Evolutionary conservation across 1,139 yeast genomes (phyloP).

Genomic region (Lodderomyces parapsilosis): DNA sequence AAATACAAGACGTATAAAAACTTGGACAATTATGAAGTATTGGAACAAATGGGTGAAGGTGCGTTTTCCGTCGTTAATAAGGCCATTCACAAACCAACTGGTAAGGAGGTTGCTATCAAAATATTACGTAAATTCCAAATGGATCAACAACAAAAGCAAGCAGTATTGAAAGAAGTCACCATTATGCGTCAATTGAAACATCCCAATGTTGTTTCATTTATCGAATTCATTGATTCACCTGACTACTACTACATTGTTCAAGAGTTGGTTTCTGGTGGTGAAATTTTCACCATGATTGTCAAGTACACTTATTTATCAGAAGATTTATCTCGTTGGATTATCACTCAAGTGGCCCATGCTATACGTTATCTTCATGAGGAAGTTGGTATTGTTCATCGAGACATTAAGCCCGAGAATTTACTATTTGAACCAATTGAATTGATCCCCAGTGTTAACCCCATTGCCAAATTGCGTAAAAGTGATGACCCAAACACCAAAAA

Average conservation of each 20-base stretch:
- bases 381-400: conserved; percentile 57
- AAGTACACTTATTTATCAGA: conserved; percentile 57
- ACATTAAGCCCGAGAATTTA: conserved; percentile 56
- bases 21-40: conserved; percentile 49
- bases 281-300: conserved; percentile 55
- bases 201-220: conserved; percentile 47
- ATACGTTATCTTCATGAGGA: conserved; percentile 54
- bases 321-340: conserved; percentile 52
- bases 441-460: conserved; percentile 37
- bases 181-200: conserved; percentile 56
- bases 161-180: conserved; percentile 57
- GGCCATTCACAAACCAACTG: conserved; percentile 48
- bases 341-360: conserved; percentile 49
- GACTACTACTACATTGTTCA: conserved; percentile 53
- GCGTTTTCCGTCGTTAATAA: conserved; percentile 88
- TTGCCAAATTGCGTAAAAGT: conserved; percentile 38
- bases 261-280: conserved; percentile 56
- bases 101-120: conserved; percentile 68
- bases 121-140: conserved; percentile 54
- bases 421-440: conserved; percentile 63
- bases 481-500: conserved; percentile 48
- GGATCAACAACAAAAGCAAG: conserved; percentile 53
- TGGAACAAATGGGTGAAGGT: conserved; percentile 84
- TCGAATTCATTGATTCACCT: conserved; percentile 49
- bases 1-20: conserved; percentile 43